phyloP scores from a whole-genome alignment of 352 stramenopile genomes.

The Nothophytophthora sp. region DNA sequence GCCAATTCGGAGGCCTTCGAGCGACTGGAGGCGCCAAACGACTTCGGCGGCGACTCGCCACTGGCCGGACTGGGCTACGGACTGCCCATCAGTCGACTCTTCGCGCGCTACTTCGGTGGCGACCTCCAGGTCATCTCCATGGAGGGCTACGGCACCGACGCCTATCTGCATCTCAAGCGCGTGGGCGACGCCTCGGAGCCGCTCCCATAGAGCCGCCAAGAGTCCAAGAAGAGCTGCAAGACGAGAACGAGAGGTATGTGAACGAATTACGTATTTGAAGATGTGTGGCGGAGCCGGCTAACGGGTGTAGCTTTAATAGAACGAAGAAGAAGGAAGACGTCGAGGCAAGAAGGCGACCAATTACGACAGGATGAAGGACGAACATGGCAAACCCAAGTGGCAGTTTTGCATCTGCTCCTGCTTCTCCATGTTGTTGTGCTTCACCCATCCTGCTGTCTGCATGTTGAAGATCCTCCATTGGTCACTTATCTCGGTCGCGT shows the following conservation, averaged over 20 bases:
- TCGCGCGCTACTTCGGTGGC: constrained; percentile 99
- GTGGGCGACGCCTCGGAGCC: constrained; percentile 91
- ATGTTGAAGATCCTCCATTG: too few relatives aligned
- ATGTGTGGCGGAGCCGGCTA: background rate
- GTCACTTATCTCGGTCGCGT: constrained; percentile 4
- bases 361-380: too few relatives aligned
- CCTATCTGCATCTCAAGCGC: constrained; percentile 94
- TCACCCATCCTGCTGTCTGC: background rate
- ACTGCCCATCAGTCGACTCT: constrained; percentile 95
- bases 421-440: background rate
- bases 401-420: too few relatives aligned
- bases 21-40: constrained; percentile 84
- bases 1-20: constrained; percentile 95
- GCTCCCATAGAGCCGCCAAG: constrained; percentile 61
- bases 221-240: background rate
- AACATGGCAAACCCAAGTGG: too few relatives aligned
- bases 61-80: constrained; percentile 97
- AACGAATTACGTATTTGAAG: background rate
- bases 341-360: constrained; percentile 4
- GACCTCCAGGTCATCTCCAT: constrained; percentile 99
- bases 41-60: constrained; percentile 88
- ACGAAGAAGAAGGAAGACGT: background rate
- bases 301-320: constrained; percentile 11
- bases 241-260: background rate
- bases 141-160: constrained; percentile 99